These are phyloP conservation scores for Pezicula carpinea DNA, from an alignment of 2,329 filamentous ascomycete species.

Conservation along the genomic window DNA sequence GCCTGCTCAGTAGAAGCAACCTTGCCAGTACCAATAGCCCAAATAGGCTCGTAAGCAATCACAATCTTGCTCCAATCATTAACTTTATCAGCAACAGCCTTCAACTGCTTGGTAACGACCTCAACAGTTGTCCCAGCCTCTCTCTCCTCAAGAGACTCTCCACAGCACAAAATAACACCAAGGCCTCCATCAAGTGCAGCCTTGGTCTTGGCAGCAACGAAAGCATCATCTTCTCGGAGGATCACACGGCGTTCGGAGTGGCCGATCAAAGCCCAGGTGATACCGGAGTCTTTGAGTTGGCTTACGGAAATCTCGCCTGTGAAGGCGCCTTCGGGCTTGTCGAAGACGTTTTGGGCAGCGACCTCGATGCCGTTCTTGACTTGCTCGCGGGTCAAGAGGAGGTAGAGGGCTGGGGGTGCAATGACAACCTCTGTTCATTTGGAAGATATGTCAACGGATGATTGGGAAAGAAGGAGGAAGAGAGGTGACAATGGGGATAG, in stretches of 20 bases:
- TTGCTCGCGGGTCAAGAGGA: conserved; percentile 77
- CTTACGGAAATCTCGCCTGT: conserved; percentile 93
- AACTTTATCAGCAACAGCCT: conserved; percentile 73
- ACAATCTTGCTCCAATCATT: conserved; percentile 92
- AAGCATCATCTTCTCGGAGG: conserved; percentile 77
- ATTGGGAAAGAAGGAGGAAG: conserved; percentile 2
- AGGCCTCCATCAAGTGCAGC: conserved; percentile 81
- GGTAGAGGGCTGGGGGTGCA: conserved; percentile 85
- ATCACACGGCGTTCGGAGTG: conserved; percentile 94
- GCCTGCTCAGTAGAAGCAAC: conserved; percentile 85
- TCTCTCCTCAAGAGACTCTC: conserved; percentile 90
- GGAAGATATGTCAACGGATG: not conserved
- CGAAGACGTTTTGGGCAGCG: conserved; percentile 93
- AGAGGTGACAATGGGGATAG: not conserved
- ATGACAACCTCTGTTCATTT: conserved; percentile 78
- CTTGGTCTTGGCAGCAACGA: conserved; percentile 93
- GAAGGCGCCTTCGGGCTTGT: conserved; percentile 95
- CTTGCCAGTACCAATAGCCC: conserved; percentile 92
- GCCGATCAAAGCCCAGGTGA: conserved; percentile 87
- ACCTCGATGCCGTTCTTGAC: conserved; percentile 75
- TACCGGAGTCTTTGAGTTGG: conserved; percentile 83
- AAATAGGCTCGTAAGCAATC: conserved; percentile 98
- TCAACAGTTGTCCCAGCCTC: conserved; percentile 81
- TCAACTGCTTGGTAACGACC: conserved; percentile 80
- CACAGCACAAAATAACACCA: conserved; percentile 93